Conservation (phyloP, 202 grass and related monocot species). For the Panicum hallii region DNA sequence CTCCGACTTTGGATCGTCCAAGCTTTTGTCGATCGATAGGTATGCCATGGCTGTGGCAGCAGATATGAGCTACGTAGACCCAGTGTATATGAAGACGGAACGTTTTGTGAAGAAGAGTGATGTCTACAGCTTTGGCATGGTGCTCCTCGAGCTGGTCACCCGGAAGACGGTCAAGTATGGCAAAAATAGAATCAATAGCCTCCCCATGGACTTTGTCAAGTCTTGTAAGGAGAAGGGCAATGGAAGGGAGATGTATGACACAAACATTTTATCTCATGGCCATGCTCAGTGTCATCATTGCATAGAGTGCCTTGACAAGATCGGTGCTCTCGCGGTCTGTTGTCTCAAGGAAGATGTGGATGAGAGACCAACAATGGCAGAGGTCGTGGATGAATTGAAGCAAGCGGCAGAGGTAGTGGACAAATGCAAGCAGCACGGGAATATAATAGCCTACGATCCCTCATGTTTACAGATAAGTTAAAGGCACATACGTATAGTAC, state of each 20-base stretch:
- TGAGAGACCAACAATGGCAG: slow-evolving; percentile 1
- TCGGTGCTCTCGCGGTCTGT: not conserved
- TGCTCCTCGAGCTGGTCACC: slow-evolving; percentile 15
- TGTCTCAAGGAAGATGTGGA: slow-evolving; percentile 17
- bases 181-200: not conserved
- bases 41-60: not conserved
- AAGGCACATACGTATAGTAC: too few species aligned
- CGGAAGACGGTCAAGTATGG: not conserved
- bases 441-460: too few species aligned
- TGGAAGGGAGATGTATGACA: not conserved
- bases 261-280: accelerated
- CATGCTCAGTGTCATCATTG: not conserved
- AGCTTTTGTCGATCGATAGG: not conserved
- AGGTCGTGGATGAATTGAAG: not conserved
- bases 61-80: slow-evolving; percentile 13
- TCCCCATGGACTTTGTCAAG: not conserved
- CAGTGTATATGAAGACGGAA: not conserved
- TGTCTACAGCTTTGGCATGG: slow-evolving; percentile 31
- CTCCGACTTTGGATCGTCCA: slow-evolving; percentile 29
- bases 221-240: not conserved
- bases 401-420: not conserved
- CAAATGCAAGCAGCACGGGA: too few species aligned
- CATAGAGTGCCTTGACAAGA: slow-evolving; percentile 6
- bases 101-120: slow-evolving; percentile 5
- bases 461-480: too few species aligned